These are phyloP conservation scores for Echeveria elegans DNA, from an alignment of 164 flowering plant species.

Conservation along the genomic window DNA sequence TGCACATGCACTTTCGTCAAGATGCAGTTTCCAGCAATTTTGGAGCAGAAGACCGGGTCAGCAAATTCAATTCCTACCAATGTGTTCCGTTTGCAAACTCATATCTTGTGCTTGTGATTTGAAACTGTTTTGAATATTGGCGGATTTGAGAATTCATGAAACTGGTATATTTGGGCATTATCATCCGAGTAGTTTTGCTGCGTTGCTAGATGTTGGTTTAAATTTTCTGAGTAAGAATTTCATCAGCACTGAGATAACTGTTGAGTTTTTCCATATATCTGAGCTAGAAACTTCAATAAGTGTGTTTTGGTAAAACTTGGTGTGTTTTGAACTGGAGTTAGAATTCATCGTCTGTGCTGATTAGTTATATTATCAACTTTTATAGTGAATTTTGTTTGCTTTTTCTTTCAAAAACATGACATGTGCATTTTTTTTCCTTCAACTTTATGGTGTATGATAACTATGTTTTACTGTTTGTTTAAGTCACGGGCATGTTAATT, in stretches of 20 bases:
- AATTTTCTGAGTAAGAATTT: too few relatives aligned
- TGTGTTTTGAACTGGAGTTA: not conserved
- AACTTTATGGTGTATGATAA: not conserved
- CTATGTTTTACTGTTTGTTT: not conserved
- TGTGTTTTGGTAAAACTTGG: not conserved
- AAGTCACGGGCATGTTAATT: not conserved
- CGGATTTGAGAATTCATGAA: too few relatives aligned
- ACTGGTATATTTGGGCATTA: too few relatives aligned
- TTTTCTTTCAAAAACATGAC: not conserved
- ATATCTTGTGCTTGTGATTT: not conserved
- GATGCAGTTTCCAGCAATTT: slow-evolving; percentile 13
- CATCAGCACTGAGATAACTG: not conserved
- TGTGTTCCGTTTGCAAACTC: not conserved
- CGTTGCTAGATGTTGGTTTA: not conserved
- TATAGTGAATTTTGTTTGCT: not conserved
- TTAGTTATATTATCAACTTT: not conserved
- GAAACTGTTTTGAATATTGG: not conserved
- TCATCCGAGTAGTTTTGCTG: too few relatives aligned
- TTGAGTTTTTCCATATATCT: not conserved
- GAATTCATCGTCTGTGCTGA: not conserved
- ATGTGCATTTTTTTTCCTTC: not conserved
- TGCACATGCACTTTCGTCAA: slow-evolving; percentile 12
- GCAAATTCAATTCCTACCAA: not conserved
- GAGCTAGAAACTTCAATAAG: not conserved
- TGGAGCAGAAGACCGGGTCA: slow-evolving; percentile 12